Percentiles rank a stretch among this genome's conserved stretches.
Evolutionary conservation across 2,329 filamentous ascomycete species (phyloP).

Genomic region (Aspergillus viridinutans): DNA sequence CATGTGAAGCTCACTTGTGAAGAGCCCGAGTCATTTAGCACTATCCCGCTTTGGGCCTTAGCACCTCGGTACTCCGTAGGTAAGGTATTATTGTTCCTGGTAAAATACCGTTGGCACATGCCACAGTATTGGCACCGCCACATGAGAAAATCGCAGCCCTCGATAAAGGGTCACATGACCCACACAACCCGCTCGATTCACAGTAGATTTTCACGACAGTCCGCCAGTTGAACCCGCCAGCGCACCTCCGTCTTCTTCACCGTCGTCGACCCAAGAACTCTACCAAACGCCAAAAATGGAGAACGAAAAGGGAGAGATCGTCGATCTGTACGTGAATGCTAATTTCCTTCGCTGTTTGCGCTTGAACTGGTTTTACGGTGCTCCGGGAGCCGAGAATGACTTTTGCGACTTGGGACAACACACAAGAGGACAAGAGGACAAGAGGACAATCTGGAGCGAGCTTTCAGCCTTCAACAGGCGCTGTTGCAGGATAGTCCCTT

Average conservation of each 20-base stretch:
- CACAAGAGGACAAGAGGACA: neutral
- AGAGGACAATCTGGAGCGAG: neutral
- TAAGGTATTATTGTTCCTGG: neutral
- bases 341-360: slow-evolving; percentile 12
- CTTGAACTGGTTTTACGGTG: neutral
- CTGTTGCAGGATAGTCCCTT: neutral
- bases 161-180: slow-evolving; percentile 41
- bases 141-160: slow-evolving; percentile 20
- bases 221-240: slow-evolving; percentile 26
- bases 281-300: slow-evolving; percentile 72
- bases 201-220: slow-evolving; percentile 24
- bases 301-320: slow-evolving; percentile 99
- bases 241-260: slow-evolving; percentile 24
- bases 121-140: neutral
- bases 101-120: neutral
- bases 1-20: neutral
- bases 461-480: neutral
- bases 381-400: neutral
- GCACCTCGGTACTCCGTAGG: too few species aligned
- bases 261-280: slow-evolving; percentile 34
- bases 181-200: slow-evolving; percentile 33
- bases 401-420: neutral
- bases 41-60: neutral
- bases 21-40: neutral
- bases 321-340: slow-evolving; percentile 76